phyloP scores from a whole-genome alignment of 441 rosid genomes.

The Populus hybrid region DNA sequence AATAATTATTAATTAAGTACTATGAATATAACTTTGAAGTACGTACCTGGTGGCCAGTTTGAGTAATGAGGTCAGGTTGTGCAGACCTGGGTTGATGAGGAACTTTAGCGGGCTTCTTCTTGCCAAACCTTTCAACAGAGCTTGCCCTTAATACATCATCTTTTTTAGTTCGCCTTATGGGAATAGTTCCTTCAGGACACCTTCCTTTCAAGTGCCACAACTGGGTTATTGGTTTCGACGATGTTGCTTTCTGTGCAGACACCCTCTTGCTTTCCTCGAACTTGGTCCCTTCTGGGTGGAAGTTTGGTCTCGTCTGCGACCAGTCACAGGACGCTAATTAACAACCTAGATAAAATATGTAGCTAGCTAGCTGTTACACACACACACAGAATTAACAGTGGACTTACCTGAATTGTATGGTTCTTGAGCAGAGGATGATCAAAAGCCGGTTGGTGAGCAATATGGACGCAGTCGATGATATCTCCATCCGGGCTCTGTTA shows the following conservation, averaged over 20 bases:
- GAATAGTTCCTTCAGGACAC: conserved; percentile 70
- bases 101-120: conserved; percentile 47
- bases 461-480: conserved; percentile 66
- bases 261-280: too few relatives aligned
- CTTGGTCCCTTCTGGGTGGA: conserved; percentile 51
- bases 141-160: conserved; percentile 74
- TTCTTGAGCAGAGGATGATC: conserved; percentile 82
- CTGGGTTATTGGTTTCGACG: conserved; percentile 29
- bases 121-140: conserved; percentile 67
- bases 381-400: too few relatives aligned
- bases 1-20: too few relatives aligned
- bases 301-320: conserved; percentile 62
- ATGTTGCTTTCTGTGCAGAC: too few relatives aligned
- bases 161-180: conserved; percentile 66
- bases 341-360: too few relatives aligned
- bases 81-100: conserved; percentile 62
- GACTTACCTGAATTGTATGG: conserved; percentile 68
- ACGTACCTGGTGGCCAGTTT: too few relatives aligned
- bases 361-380: too few relatives aligned
- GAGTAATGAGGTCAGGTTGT: neutral
- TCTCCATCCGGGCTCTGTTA: conserved; percentile 86
- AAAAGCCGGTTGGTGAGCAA: conserved; percentile 77
- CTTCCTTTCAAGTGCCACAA: conserved; percentile 71
- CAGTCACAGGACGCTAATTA: too few relatives aligned
- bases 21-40: too few relatives aligned